These are phyloP conservation scores for Trichoderma harzianum DNA, from an alignment of 2,329 filamentous ascomycete genomes.

Conservation along the genomic window DNA sequence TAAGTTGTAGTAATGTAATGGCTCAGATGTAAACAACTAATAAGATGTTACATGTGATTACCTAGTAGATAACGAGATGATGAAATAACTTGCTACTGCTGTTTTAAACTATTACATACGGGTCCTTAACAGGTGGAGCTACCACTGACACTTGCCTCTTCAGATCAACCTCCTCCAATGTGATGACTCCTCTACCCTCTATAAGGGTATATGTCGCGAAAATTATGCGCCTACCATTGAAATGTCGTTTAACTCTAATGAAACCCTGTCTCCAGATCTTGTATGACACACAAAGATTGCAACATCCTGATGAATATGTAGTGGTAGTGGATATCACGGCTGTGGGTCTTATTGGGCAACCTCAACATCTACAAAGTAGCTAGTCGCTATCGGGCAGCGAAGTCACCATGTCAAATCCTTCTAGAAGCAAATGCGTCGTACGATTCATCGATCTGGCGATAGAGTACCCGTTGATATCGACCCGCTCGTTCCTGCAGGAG, in stretches of 20 bases:
- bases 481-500: conserved; percentile 12
- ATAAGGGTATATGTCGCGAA: background rate
- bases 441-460: background rate
- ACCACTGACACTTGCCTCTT: background rate
- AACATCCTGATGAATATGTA: background rate
- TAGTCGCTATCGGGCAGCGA: background rate
- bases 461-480: background rate
- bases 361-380: background rate
- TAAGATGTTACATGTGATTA: background rate
- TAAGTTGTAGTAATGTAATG: background rate
- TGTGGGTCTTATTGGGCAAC: background rate
- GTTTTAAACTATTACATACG: background rate
- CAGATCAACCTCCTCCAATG: background rate
- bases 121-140: background rate
- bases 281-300: background rate
- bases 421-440: background rate
- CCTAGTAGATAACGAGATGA: background rate
- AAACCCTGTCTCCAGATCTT: background rate
- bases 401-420: background rate
- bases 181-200: background rate
- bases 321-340: background rate
- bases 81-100: background rate
- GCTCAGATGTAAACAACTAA: background rate
- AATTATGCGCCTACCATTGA: background rate
- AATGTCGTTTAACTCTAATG: background rate